These are phyloP conservation scores for Dalbergia cochinchinensis DNA, from an alignment of 306 rosid species.

Conservation along the genomic window DNA sequence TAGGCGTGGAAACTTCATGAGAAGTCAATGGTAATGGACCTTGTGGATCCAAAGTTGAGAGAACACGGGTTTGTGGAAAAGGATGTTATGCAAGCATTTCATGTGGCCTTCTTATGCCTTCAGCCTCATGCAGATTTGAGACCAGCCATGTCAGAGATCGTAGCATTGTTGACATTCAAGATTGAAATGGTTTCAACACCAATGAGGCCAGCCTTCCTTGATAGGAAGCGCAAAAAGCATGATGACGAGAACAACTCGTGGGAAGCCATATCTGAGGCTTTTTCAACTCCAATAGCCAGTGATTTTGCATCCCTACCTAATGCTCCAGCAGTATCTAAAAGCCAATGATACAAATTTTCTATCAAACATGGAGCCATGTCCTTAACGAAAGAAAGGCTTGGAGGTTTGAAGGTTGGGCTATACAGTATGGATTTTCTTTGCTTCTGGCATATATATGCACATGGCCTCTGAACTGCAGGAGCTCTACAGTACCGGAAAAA, in stretches of 20 bases:
- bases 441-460: slow-evolving; percentile 1
- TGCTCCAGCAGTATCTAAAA: slow-evolving; percentile 25
- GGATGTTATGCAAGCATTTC: slow-evolving; percentile 74
- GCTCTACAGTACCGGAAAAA: neutral
- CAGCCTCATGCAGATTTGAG: slow-evolving; percentile 75
- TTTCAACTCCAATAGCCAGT: slow-evolving; percentile 56
- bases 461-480: neutral
- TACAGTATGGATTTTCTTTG: neutral
- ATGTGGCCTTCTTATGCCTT: slow-evolving; percentile 79
- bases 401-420: neutral
- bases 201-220: slow-evolving; percentile 64
- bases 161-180: slow-evolving; percentile 75
- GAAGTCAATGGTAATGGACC: slow-evolving; percentile 58
- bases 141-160: slow-evolving; percentile 89
- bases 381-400: neutral
- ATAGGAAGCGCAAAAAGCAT: slow-evolving; percentile 57
- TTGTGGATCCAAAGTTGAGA: slow-evolving; percentile 69
- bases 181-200: slow-evolving; percentile 63
- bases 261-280: slow-evolving; percentile 57
- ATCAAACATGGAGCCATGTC: slow-evolving; percentile 10
- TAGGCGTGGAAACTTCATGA: slow-evolving; percentile 87
- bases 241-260: slow-evolving; percentile 61
- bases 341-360: neutral
- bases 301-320: slow-evolving; percentile 52
- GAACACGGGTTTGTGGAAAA: slow-evolving; percentile 62